Conservation (phyloP, 1,284 basidiomycete genomes). For the Athelia sp. region DNA sequence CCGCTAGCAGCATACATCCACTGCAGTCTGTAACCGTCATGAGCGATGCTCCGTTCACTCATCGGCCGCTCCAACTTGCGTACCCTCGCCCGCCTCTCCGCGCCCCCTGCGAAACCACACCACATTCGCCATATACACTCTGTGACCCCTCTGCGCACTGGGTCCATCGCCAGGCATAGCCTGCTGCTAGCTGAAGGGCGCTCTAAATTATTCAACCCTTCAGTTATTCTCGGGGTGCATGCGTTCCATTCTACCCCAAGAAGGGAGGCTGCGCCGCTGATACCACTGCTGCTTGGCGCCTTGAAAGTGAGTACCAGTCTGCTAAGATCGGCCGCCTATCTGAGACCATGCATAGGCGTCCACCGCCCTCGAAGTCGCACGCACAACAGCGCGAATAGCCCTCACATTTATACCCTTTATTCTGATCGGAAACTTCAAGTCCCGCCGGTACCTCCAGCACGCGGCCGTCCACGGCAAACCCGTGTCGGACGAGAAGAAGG, state of each 20-base stretch:
- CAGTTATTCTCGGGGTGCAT: slow-evolving; percentile 4
- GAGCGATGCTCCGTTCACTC: slow-evolving; percentile 19
- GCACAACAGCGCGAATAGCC: slow-evolving; percentile 61
- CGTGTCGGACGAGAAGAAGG: slow-evolving; percentile 46
- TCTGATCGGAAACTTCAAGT: slow-evolving; percentile 49
- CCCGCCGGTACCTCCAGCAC: slow-evolving; percentile 46
- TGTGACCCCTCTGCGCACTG: background rate
- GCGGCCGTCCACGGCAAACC: slow-evolving; percentile 46
- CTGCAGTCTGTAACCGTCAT: slow-evolving; percentile 9
- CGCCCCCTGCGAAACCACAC: background rate
- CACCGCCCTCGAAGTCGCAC: slow-evolving; percentile 55
- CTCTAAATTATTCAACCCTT: background rate
- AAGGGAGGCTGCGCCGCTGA: slow-evolving; percentile 26
- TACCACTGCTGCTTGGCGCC: slow-evolving; percentile 34
- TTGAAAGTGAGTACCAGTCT: slow-evolving; percentile 39
- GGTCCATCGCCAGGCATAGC: too few relatives aligned
- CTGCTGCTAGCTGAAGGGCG: slow-evolving; percentile 1
- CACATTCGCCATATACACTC: slow-evolving; percentile 1
- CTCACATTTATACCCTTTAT: slow-evolving; percentile 70
- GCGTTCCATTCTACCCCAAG: slow-evolving; percentile 38
- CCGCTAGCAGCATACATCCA: too few relatives aligned
- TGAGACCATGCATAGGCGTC: slow-evolving; percentile 34
- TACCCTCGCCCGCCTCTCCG: background rate
- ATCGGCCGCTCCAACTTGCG: background rate
- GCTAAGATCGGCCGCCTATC: background rate